Conservation (phyloP, 2,329 filamentous ascomycete species). For the Arthroderma sp. region DNA sequence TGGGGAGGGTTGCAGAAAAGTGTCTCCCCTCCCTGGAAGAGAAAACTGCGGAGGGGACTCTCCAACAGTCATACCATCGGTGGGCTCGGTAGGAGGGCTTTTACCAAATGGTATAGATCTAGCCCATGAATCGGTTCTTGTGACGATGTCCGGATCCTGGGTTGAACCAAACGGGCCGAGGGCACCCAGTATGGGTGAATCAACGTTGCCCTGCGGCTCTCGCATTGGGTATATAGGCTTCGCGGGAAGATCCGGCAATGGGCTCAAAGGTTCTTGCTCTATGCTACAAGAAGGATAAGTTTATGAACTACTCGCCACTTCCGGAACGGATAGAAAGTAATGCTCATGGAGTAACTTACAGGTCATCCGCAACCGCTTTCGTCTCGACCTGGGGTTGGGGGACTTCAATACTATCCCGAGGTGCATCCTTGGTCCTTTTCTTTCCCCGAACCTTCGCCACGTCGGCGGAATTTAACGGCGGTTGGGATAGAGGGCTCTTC, state of each 20-base stretch:
- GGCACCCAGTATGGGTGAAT: constrained; percentile 27
- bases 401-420: constrained; percentile 23
- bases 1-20: constrained; percentile 28
- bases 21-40: constrained; percentile 23
- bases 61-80: constrained; percentile 21
- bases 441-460: constrained; percentile 15
- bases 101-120: constrained; percentile 32
- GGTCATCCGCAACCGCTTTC: constrained; percentile 19
- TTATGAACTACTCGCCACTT: not conserved
- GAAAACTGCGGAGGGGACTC: constrained; percentile 30
- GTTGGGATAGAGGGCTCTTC: constrained; percentile 16
- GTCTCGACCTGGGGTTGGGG: constrained; percentile 20
- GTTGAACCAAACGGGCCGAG: constrained; percentile 20
- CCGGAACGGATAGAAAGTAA: not conserved
- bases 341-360: constrained; percentile 17
- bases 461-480: constrained; percentile 5
- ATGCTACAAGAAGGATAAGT: not conserved
- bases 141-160: constrained; percentile 21
- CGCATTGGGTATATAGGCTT: not conserved
- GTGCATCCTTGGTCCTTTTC: constrained; percentile 28
- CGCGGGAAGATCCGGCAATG: not conserved
- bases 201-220: constrained; percentile 16
- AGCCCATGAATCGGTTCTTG: constrained; percentile 32
- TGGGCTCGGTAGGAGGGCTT: constrained; percentile 29
- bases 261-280: not conserved